These are phyloP conservation scores for Dryadomyces sulphureus DNA, from an alignment of 2,329 filamentous ascomycete genomes.

Conservation along the genomic window DNA sequence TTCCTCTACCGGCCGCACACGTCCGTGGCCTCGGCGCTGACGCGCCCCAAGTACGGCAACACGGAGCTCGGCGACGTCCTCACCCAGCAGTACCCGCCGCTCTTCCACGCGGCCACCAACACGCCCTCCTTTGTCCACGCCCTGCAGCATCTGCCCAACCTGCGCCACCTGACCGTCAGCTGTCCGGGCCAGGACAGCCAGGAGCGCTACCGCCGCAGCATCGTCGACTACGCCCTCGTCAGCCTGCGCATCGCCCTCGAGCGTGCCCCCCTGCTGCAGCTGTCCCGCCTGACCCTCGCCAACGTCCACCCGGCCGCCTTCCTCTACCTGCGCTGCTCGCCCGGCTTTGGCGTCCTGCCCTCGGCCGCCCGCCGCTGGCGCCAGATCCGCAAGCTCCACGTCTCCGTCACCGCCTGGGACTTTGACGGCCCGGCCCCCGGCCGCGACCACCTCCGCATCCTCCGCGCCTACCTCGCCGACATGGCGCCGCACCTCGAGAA, in stretches of 20 bases:
- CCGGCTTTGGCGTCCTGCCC: conserved; percentile 61
- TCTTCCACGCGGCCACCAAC: conserved; percentile 83
- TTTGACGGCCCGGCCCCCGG: conserved; percentile 44
- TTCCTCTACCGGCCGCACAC: conserved; percentile 73
- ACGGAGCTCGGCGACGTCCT: conserved; percentile 66
- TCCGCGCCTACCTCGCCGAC: conserved; percentile 64
- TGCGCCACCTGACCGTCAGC: conserved; percentile 61
- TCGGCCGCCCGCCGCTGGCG: conserved; percentile 59
- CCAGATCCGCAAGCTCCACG: conserved; percentile 59
- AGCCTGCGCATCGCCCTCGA: conserved; percentile 75
- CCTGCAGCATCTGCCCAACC: conserved; percentile 50
- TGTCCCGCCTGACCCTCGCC: conserved; percentile 57
- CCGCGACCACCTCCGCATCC: conserved; percentile 58
- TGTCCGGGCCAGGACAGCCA: conserved; percentile 58
- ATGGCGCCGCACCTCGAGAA: conserved; percentile 54
- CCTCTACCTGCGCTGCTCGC: conserved; percentile 59
- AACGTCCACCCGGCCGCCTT: conserved; percentile 63
- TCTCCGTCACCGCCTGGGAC: conserved; percentile 59
- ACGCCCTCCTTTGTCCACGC: conserved; percentile 70
- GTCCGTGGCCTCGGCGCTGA: conserved; percentile 43
- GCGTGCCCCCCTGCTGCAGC: conserved; percentile 47
- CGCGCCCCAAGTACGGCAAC: conserved; percentile 65
- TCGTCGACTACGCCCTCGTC: conserved; percentile 80
- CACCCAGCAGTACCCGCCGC: conserved; percentile 72
- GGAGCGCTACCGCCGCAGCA: conserved; percentile 59